Evolutionary conservation across 2,329 filamentous ascomycete genomes (phyloP), one percentile per base, ranked within the genome.

Genomic region (Massarina eburnea): DNA sequence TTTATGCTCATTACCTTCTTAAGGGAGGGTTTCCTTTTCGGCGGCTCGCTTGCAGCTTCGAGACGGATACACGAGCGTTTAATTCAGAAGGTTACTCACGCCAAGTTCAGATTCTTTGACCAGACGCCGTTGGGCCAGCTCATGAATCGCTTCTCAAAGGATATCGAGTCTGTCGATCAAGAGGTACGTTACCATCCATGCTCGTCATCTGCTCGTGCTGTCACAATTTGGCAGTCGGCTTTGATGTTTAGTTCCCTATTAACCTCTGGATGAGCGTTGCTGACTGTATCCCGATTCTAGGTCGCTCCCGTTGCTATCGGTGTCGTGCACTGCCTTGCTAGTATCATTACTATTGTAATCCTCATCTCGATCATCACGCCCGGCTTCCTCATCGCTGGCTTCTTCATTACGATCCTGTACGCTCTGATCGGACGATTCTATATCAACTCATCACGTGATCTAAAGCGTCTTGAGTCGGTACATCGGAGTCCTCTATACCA

Each of bases 61-160:
- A 86, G 82, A 75, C 85, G 84, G 57, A 83, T 99, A 17, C 94
- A 99, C 67, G 80, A 85, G 55, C 77, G 81, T 27, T 77, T 99
- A 43, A 86, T 99, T 67, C 79, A 82, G 21, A 79, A 87, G 1
- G 84, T 99, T 19, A 87, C 89, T 12, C 84, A 91, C 56, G 94
- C 94, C 22, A 92, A 91, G 67, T 97, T 99, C 78, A 91, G 89
- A 66, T 99, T 99, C 75, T 99, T 99, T 63, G 94, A 99, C 64
- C 88, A 92, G 1, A 99, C 94, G 0, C 94, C 94, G 2, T 81
- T 97, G 0, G 94, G 94, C 10, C 92, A 96, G 71, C 80, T 99
- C 61, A 97, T 97, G 86, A 99, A 99, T 71, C 84, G 94, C 17
- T 99, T 99, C 74, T 97, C 92, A 68, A 97, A 97, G 71, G 94